Conservation (phyloP, 2,329 filamentous ascomycete species). For the Tolypocladium cylindrosporum region DNA sequence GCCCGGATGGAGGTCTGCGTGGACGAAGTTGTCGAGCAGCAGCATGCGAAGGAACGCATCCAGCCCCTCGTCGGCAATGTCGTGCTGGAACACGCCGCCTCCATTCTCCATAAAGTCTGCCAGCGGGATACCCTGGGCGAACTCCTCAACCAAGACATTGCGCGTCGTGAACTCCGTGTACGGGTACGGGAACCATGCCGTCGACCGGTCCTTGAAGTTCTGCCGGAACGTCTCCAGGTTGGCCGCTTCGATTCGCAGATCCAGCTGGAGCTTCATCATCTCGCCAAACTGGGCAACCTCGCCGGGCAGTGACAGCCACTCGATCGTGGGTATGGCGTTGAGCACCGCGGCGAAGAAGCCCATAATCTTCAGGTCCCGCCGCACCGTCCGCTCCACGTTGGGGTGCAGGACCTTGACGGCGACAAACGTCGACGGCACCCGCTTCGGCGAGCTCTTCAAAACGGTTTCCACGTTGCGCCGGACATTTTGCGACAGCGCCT, state of each 20-base stretch:
- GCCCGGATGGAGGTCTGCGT: constrained; percentile 90
- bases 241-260: constrained; percentile 86
- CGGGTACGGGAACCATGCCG: constrained; percentile 94
- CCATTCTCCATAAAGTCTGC: constrained; percentile 85
- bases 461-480: constrained; percentile 75
- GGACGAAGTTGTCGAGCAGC: constrained; percentile 93
- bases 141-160: constrained; percentile 89
- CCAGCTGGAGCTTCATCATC: constrained; percentile 98
- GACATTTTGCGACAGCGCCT: constrained; percentile 57
- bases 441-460: constrained; percentile 74
- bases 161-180: constrained; percentile 89
- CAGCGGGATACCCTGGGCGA: constrained; percentile 86
- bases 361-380: constrained; percentile 93
- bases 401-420: constrained; percentile 95
- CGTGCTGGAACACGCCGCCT: constrained; percentile 83
- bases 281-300: constrained; percentile 90
- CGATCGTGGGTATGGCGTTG: constrained; percentile 84
- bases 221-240: constrained; percentile 82
- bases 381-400: constrained; percentile 76
- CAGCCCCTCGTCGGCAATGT: constrained; percentile 89
- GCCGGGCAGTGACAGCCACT: constrained; percentile 93
- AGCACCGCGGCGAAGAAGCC: constrained; percentile 75
- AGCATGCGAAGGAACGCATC: constrained; percentile 96
- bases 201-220: constrained; percentile 81
- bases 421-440: constrained; percentile 84